Percentiles rank a stretch among this genome's conserved stretches.
Conservation (phyloP, 1,284 basidiomycete species). For the Ustilago lituana region DNA sequence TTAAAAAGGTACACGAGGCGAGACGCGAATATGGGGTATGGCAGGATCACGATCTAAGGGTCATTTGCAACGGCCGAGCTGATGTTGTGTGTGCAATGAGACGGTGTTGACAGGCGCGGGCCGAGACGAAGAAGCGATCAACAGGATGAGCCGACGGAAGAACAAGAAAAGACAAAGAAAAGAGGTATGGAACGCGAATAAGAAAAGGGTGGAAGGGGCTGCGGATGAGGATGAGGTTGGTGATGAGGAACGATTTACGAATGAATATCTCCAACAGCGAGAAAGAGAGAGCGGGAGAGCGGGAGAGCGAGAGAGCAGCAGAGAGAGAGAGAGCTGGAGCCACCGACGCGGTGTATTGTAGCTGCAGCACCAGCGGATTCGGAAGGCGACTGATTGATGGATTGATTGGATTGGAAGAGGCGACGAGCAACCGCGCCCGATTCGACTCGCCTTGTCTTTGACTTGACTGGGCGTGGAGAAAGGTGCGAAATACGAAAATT, state of each 20-base stretch:
- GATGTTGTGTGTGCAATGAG: neutral
- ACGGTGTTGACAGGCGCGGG: slow-evolving; percentile 1
- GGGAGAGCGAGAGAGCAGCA: neutral
- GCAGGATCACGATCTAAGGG: neutral
- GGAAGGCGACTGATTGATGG: neutral
- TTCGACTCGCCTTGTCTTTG: too few relatives aligned
- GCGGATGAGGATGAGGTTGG: slow-evolving; percentile 1
- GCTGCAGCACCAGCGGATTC: neutral
- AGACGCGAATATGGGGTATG: slow-evolving; percentile 1
- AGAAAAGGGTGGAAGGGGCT: neutral
- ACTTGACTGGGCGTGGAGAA: too few relatives aligned
- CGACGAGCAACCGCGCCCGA: too few relatives aligned
- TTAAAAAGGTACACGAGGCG: too few relatives aligned
- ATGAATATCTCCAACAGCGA: slow-evolving; percentile 2
- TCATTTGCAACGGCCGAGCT: slow-evolving; percentile 1
- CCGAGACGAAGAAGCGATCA: slow-evolving; percentile 1
- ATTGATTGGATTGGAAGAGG: too few relatives aligned
- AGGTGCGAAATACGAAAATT: too few relatives aligned
- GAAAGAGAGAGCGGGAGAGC: neutral
- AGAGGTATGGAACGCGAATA: neutral
- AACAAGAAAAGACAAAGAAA: neutral
- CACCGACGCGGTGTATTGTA: neutral
- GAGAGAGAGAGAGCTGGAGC: neutral
- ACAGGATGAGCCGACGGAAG: slow-evolving; percentile 2
- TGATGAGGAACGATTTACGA: slow-evolving; percentile 3